These are phyloP conservation scores for Alternaria ventricosa DNA, from an alignment of 2,329 filamentous ascomycete species.

Conservation along the genomic window DNA sequence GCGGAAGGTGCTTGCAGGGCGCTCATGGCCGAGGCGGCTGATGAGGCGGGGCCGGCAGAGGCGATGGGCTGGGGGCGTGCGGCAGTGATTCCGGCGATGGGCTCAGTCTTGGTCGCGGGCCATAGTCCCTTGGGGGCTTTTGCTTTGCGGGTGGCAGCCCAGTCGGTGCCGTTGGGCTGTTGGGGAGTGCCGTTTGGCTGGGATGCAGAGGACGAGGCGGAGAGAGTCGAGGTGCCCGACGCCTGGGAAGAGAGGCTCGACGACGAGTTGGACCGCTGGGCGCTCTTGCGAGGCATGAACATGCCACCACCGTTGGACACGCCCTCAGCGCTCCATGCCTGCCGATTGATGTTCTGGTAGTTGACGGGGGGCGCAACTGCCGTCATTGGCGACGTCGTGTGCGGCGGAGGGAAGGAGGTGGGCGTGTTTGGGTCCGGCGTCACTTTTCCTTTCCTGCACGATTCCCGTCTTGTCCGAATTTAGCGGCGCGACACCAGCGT, in stretches of 20 bases:
- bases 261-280: conserved; percentile 88
- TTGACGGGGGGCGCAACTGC: conserved; percentile 70
- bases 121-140: conserved; percentile 65
- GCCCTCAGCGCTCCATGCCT: conserved; percentile 68
- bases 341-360: conserved; percentile 66
- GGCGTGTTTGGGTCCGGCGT: conserved; percentile 25
- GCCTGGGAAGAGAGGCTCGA: conserved; percentile 74
- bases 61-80: conserved; percentile 68
- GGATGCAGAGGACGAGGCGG: conserved; percentile 59
- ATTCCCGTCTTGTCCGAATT: conserved; percentile 34
- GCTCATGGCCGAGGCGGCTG: conserved; percentile 67
- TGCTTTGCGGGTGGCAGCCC: conserved; percentile 54
- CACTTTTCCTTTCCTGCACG: conserved; percentile 37
- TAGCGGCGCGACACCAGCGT: conserved; percentile 39
- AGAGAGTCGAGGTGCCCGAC: conserved; percentile 71
- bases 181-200: conserved; percentile 67
- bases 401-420: conserved; percentile 21
- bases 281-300: conserved; percentile 84
- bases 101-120: conserved; percentile 70
- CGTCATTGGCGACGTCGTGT: conserved; percentile 60
- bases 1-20: conserved; percentile 68
- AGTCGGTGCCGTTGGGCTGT: conserved; percentile 42
- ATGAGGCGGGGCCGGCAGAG: conserved; percentile 63
- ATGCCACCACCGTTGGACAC: conserved; percentile 71
- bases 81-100: conserved; percentile 67